A percentile compares a stretch with the other conserved stretches of the same genome.
Evolutionary conservation across 2,329 filamentous ascomycete species (phyloP).

Genomic region (Fusarium tuaranense): DNA sequence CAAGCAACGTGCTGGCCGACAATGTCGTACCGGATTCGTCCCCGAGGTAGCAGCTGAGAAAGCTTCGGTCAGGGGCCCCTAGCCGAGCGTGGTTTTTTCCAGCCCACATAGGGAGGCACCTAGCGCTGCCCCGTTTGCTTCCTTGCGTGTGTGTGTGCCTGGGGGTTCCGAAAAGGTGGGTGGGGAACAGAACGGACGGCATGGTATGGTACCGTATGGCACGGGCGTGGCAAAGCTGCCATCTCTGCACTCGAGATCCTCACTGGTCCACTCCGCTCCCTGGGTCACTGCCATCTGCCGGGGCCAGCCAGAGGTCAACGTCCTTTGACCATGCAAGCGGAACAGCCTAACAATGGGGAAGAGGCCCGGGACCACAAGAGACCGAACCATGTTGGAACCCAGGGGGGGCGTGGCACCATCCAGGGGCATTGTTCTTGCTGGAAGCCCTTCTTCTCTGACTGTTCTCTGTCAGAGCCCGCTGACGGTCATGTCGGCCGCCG

Average conservation of each 20-base stretch:
- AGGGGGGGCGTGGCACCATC: constrained; percentile 39
- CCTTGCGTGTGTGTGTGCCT: constrained; percentile 19
- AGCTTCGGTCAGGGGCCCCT: constrained; percentile 21
- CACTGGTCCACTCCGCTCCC: constrained; percentile 1
- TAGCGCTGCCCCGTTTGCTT: constrained; percentile 20
- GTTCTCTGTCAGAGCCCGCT: neutral
- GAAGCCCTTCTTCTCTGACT: constrained; percentile 6
- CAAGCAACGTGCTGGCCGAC: constrained; percentile 20
- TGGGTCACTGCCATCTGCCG: constrained; percentile 38
- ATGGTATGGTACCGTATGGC: constrained; percentile 17
- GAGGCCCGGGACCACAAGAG: constrained; percentile 22
- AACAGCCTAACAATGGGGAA: constrained; percentile 25
- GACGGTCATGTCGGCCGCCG: neutral
- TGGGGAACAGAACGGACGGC: constrained; percentile 24
- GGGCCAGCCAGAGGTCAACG: constrained; percentile 26
- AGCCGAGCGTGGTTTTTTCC: constrained; percentile 41
- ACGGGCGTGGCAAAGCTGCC: constrained; percentile 41
- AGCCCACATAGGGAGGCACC: constrained; percentile 2
- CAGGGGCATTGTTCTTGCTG: constrained; percentile 24
- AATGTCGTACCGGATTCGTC: constrained; percentile 35
- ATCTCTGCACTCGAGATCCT: constrained; percentile 19
- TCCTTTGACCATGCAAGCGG: constrained; percentile 32
- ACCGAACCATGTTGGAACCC: constrained; percentile 22
- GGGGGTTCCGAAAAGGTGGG: constrained; percentile 21
- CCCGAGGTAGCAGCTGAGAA: constrained; percentile 28